phyloP scores from a whole-genome alignment of 1,139 yeast genomes.

The Magnusiomyces tetraspermus region DNA sequence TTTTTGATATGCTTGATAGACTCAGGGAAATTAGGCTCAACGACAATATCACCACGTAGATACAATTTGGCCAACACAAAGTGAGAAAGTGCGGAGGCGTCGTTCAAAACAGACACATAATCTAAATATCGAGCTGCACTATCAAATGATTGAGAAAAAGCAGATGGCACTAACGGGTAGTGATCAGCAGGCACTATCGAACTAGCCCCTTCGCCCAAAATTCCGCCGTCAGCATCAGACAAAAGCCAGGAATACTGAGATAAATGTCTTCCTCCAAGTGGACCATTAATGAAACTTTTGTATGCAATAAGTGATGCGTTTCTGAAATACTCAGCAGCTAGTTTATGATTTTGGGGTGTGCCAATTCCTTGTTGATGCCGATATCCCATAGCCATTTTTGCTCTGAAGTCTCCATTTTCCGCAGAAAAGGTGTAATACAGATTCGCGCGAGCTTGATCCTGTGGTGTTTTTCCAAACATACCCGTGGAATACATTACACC shows the following conservation, averaged over 20 bases:
- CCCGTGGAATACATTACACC: slow-evolving; percentile 80
- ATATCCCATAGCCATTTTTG: slow-evolving; percentile 68
- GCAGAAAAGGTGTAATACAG: slow-evolving; percentile 67
- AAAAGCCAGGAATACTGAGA: slow-evolving; percentile 20
- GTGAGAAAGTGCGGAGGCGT: slow-evolving; percentile 23
- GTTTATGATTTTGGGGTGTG: slow-evolving; percentile 44
- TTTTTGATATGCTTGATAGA: slow-evolving; percentile 27
- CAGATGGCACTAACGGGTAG: slow-evolving; percentile 6
- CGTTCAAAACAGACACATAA: slow-evolving; percentile 1
- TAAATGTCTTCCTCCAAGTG: slow-evolving; percentile 35
- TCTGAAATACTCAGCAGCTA: slow-evolving; percentile 54
- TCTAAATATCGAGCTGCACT: neutral
- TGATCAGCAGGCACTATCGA: slow-evolving; percentile 33
- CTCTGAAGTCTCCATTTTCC: slow-evolving; percentile 52
- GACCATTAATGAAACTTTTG: slow-evolving; percentile 28
- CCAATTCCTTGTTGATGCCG: slow-evolving; percentile 55
- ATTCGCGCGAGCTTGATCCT: slow-evolving; percentile 56
- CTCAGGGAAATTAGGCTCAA: slow-evolving; percentile 24
- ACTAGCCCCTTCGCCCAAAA: slow-evolving; percentile 48
- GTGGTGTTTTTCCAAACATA: slow-evolving; percentile 57
- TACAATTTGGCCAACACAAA: slow-evolving; percentile 28
- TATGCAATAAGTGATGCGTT: slow-evolving; percentile 43
- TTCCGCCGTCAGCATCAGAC: slow-evolving; percentile 37
- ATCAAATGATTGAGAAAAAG: slow-evolving; percentile 1
- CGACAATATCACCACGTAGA: slow-evolving; percentile 28